These are phyloP conservation scores for Torulaspora indica DNA, from an alignment of 805 yeast species.

Conservation along the genomic window DNA sequence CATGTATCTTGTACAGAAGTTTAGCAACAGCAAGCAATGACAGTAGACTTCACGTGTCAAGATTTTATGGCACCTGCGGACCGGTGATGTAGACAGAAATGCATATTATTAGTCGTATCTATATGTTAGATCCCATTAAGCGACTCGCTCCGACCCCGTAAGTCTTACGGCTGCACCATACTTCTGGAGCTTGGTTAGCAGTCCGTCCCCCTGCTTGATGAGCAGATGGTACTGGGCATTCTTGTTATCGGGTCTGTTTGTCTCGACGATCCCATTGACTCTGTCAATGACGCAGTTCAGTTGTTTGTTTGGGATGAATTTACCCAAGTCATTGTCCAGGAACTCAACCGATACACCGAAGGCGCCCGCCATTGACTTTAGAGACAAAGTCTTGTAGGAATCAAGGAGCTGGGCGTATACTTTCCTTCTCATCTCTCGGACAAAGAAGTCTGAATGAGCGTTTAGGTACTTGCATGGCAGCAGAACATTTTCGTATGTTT, in stretches of 20 bases:
- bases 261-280: slow-evolving; percentile 91
- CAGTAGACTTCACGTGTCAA: neutral
- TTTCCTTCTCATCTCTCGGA: slow-evolving; percentile 90
- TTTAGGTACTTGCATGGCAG: slow-evolving; percentile 60
- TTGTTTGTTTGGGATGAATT: slow-evolving; percentile 88
- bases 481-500: slow-evolving; percentile 70
- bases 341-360: slow-evolving; percentile 88
- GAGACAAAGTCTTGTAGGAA: slow-evolving; percentile 83
- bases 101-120: neutral
- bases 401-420: slow-evolving; percentile 92
- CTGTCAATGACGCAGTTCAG: slow-evolving; percentile 93
- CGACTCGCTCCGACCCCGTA: slow-evolving; percentile 79
- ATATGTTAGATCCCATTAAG: slow-evolving; percentile 4
- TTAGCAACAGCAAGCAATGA: neutral
- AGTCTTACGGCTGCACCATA: slow-evolving; percentile 96
- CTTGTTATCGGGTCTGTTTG: slow-evolving; percentile 94
- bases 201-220: slow-evolving; percentile 86
- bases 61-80: neutral
- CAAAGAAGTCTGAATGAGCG: slow-evolving; percentile 75
- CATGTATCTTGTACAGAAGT: too few relatives aligned
- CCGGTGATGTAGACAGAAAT: neutral
- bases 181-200: slow-evolving; percentile 90
- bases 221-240: slow-evolving; percentile 86
- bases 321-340: slow-evolving; percentile 80
- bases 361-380: slow-evolving; percentile 89